phyloP scores from a whole-genome alignment of 2,329 filamentous ascomycete genomes.

The Fusarium coicis region DNA sequence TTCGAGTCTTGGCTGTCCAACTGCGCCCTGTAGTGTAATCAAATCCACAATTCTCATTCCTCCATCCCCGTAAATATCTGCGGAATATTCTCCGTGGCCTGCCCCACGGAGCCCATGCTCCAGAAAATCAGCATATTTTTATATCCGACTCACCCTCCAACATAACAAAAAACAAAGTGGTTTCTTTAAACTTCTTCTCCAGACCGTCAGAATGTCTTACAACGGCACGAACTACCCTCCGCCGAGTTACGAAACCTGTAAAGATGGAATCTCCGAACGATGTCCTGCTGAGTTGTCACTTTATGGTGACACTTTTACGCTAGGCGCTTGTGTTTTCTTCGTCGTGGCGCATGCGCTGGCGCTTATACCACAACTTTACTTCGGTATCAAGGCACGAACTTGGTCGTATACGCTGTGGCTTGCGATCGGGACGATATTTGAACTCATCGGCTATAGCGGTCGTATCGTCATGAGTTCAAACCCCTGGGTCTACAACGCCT shows the following conservation, averaged over 20 bases:
- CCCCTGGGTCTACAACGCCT: slow-evolving; percentile 53
- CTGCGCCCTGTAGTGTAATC: slow-evolving; percentile 7
- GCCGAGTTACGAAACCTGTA: slow-evolving; percentile 24
- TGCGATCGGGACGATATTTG: slow-evolving; percentile 52
- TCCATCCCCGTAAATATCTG: background rate
- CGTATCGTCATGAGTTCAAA: slow-evolving; percentile 54
- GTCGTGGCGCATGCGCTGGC: slow-evolving; percentile 49
- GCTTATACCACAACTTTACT: slow-evolving; percentile 47
- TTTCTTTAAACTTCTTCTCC: background rate
- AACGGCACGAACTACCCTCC: slow-evolving; percentile 14
- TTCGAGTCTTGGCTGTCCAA: slow-evolving; percentile 6
- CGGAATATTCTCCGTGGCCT: background rate
- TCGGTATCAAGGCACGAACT: slow-evolving; percentile 49
- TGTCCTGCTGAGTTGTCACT: slow-evolving; percentile 40
- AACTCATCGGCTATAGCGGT: slow-evolving; percentile 55
- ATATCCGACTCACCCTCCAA: background rate
- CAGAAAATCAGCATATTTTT: background rate
- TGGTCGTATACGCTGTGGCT: slow-evolving; percentile 53
- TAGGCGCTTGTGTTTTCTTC: slow-evolving; percentile 47
- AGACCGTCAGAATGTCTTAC: background rate
- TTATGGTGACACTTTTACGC: slow-evolving; percentile 41
- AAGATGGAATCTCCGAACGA: slow-evolving; percentile 18
- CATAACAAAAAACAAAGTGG: background rate
- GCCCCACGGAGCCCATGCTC: background rate
- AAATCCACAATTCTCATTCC: slow-evolving; percentile 13